Evolutionary conservation across 1,284 basidiomycete species (phyloP).

Genomic region (Ustilago crameri): DNA sequence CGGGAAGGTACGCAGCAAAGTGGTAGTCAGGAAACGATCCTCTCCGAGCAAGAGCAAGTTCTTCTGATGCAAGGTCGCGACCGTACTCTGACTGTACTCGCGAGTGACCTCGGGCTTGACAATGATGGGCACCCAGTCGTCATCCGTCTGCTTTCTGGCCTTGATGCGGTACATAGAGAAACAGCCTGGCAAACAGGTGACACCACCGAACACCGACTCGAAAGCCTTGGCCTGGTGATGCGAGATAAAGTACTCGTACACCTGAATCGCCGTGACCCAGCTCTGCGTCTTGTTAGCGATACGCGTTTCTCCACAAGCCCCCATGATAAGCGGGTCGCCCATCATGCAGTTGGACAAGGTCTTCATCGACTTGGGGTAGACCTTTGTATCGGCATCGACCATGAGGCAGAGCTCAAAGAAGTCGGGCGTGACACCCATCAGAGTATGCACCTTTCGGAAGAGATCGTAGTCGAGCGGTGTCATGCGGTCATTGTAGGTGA

Average conservation of each 20-base stretch:
- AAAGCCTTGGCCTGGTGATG: constrained; percentile 98
- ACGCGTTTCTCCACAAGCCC: constrained; percentile 96
- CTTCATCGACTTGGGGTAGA: constrained; percentile 61
- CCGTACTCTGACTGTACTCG: constrained; percentile 93
- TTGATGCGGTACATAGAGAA: constrained; percentile 99
- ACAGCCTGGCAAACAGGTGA: constrained; percentile 97
- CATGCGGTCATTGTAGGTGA: constrained; percentile 99
- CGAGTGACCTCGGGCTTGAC: constrained; percentile 97
- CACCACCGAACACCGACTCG: constrained; percentile 98
- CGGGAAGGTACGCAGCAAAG: constrained; percentile 87
- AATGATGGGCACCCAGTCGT: constrained; percentile 97
- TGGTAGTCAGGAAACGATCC: constrained; percentile 87
- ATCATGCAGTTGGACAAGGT: constrained; percentile 82
- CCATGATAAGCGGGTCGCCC: constrained; percentile 98
- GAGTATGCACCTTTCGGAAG: constrained; percentile 92
- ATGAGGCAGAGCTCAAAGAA: constrained; percentile 97
- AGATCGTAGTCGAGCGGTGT: constrained; percentile 95
- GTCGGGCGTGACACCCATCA: constrained; percentile 99
- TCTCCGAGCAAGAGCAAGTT: constrained; percentile 95
- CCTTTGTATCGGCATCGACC: constrained; percentile 91
- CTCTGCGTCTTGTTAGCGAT: constrained; percentile 94
- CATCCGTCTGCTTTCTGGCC: constrained; percentile 80
- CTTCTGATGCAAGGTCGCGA: constrained; percentile 96
- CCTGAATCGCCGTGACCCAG: constrained; percentile 98
- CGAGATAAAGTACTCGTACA: constrained; percentile 99